Base-by-base conservation (phyloP, 768 basidiomycete genomes). In the Boletellus ananiceps region DNA sequence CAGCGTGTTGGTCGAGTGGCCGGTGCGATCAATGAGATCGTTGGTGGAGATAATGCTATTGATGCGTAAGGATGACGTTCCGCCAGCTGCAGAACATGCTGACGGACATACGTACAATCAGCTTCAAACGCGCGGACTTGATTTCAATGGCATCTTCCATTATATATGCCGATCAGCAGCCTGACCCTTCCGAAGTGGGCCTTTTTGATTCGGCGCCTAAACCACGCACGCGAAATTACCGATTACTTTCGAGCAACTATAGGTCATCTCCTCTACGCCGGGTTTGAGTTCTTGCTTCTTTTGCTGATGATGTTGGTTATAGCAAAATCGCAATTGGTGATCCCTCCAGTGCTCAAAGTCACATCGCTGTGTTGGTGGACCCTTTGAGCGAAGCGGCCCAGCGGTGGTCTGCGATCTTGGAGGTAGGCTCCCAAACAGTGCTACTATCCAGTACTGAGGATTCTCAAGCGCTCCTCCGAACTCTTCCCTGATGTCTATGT, bases 371-470 rank as follows among this genome's bases (percentile, higher is more conserved):
- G 9, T 65, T 97, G 6, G 51, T 98, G 8, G 91, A 98, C 63
- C 94, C 95, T 0, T 63, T 96, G 25, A 91, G 86, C 42, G 88
- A 91, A 61, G 69, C 75, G 5, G 89, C 87, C 2, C 93, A 97
- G 63, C 84, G 83, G 56, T 96, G 92, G 86, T 81, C 89, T 1
- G 79, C 84, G 49, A 61, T 97, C 35, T 65, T 95, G 21, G 74
- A 84, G 68, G 92, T 93, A 51, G 51, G 74, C 43, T 50, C 18
- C 33, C 18, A 11, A n/a, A 13, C 18, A 12, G 4, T 13, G 2
- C 41, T 2, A 2, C 14, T 21, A 15, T 6, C 19, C 9, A 36
- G 23, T 42, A 1, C 49, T 44, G 12, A 65, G 8, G 15, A 3
- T 41, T 40, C 11, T 29, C 32, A 19, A 65, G 62, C 51, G 41